Base-by-base conservation (phyloP, 805 yeast species). In the Wickerhamiella lipophila region DNA sequence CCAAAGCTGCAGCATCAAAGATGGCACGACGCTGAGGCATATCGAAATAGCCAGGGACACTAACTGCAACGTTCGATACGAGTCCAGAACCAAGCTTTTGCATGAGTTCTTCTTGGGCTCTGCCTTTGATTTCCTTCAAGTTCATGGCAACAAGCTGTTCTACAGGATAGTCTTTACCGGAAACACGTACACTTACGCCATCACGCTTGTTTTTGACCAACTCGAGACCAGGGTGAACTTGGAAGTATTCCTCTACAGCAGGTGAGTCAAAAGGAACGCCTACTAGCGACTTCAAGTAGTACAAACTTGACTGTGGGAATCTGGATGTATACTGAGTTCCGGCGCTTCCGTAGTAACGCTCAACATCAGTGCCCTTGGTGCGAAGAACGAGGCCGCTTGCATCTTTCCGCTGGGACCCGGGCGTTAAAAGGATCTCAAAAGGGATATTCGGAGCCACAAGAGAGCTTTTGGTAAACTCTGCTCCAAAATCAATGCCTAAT, bases 391-490 rank as follows among this genome's bases (percentile, higher is more conserved):
- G 57, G 0, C 94, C 96, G 3, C 88, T 74, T 3, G 79, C 69
- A 58, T 89, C 97, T 62, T 92, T 92, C 50, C 98, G 73, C 65
- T 87, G 85, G 2, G 95, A 81, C 58, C 92, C 97, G 22, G 85
- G 81, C 3, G 96, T 85, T 53, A 92, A 68, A 12, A 92, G 81
- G 36, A 92, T 74, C 59, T 92, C 97, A 60, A 88, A 79, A 13
- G 87, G 82, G 18, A 86, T 78, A 11, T 87, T 85, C 0, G 96
- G 96, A 0, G 96, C 95, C 36, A 92, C 83, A 42, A 92, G 69
- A 45, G 81, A 84, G 1, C 95, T 86, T 62, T 92, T 92, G 21
- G 87, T 76, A 68, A 71, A 83, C 59, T 87, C 89, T 49, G 83
- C 81, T 47, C 98, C 98, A 60, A 74, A 79, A 62, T 92, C 98